phyloP scores from a whole-genome alignment of 768 basidiomycete species.

The Tylopilus sp. region DNA sequence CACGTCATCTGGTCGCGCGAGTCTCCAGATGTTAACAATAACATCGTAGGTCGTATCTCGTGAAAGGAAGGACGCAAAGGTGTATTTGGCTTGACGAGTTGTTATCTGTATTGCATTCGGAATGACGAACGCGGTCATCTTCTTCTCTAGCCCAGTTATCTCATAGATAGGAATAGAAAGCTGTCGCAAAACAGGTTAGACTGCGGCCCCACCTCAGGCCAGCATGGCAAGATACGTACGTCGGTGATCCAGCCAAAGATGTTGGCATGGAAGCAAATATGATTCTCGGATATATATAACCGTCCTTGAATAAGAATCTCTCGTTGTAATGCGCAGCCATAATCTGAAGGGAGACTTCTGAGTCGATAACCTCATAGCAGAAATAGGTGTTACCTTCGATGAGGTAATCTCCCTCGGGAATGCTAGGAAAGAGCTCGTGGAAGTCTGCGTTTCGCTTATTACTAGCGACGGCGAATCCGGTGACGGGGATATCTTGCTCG shows the following conservation, averaged over 20 bases:
- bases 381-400: slow-evolving; percentile 76
- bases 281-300: slow-evolving; percentile 96
- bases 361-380: background rate
- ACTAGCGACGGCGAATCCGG: slow-evolving; percentile 96
- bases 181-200: slow-evolving; percentile 38
- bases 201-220: background rate
- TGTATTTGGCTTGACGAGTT: slow-evolving; percentile 81
- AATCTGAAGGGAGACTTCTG: slow-evolving; percentile 54
- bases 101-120: slow-evolving; percentile 94
- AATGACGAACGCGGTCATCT: slow-evolving; percentile 96
- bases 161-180: slow-evolving; percentile 86
- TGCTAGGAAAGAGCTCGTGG: slow-evolving; percentile 84
- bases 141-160: slow-evolving; percentile 85
- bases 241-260: slow-evolving; percentile 99
- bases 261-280: slow-evolving; percentile 99
- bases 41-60: slow-evolving; percentile 96
- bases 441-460: slow-evolving; percentile 94
- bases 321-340: slow-evolving; percentile 93
- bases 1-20: slow-evolving; percentile 68
- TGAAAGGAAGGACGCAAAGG: slow-evolving; percentile 94
- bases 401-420: slow-evolving; percentile 94
- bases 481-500: slow-evolving; percentile 79
- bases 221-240: slow-evolving; percentile 46
- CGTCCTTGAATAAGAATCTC: slow-evolving; percentile 97
- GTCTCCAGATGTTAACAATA: slow-evolving; percentile 92